Evolutionary conservation across 176 grass and related monocot species (phyloP).

Genomic region (Eremochloa ophiuroides): DNA sequence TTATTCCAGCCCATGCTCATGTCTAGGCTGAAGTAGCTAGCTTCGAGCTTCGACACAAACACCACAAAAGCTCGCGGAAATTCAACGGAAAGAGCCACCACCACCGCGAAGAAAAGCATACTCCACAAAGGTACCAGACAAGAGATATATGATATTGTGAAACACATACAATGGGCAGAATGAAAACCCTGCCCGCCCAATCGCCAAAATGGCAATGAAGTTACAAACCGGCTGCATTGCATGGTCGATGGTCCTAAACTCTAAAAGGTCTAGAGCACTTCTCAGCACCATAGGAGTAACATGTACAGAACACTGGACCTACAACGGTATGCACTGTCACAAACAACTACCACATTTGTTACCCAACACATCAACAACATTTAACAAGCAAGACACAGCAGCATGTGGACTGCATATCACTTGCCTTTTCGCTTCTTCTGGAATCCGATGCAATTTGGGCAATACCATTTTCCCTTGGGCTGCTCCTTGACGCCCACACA

Average conservation of each 20-base stretch:
- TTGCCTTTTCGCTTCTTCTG: slow-evolving; percentile 86
- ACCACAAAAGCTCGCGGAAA: neutral
- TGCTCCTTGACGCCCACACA: slow-evolving; percentile 91
- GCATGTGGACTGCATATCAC: slow-evolving; percentile 22
- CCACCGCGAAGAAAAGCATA: neutral
- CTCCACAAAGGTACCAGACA: too few species aligned
- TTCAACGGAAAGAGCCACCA: neutral
- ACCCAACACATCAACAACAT: slow-evolving; percentile 10
- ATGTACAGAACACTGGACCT: slow-evolving; percentile 37
- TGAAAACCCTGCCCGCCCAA: neutral
- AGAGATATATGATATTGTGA: neutral
- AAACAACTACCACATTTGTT: neutral
- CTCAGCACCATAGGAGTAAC: slow-evolving; percentile 20
- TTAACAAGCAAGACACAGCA: neutral
- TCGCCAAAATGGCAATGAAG: neutral
- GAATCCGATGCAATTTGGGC: slow-evolving; percentile 56
- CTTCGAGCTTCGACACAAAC: neutral
- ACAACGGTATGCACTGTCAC: neutral
- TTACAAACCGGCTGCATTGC: neutral
- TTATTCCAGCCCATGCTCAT: neutral
- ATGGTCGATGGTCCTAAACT: neutral
- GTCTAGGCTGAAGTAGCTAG: neutral
- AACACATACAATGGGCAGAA: neutral
- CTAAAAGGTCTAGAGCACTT: neutral
- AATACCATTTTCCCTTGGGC: slow-evolving; percentile 98